Percentiles rank a stretch among this genome's conserved stretches.
These are phyloP conservation scores for Plicaturopsis crispa DNA, from an alignment of 768 basidiomycete species.

Conservation along the genomic window DNA sequence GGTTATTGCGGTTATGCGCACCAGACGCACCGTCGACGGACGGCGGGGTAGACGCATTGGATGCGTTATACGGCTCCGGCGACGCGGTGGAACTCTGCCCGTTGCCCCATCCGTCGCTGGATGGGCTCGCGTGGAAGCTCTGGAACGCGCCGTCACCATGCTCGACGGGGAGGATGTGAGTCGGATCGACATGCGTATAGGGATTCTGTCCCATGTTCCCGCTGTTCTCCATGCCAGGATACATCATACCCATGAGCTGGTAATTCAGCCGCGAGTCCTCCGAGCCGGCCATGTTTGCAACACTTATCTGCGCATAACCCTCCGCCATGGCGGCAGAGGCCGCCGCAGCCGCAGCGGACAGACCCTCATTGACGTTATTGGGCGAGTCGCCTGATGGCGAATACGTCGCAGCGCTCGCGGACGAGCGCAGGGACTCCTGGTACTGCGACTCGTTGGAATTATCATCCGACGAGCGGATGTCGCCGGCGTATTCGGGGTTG, in stretches of 20 bases:
- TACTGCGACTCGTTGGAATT: conserved; percentile 22
- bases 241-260: conserved; percentile 61
- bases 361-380: conserved; percentile 31
- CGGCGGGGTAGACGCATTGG: conserved; percentile 68
- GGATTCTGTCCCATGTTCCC: conserved; percentile 30
- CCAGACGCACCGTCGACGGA: conserved; percentile 42
- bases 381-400: conserved; percentile 27
- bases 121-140: conserved; percentile 67
- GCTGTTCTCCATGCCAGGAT: conserved; percentile 42
- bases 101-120: conserved; percentile 77
- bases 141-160: conserved; percentile 32
- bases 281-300: conserved; percentile 40
- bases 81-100: conserved; percentile 27
- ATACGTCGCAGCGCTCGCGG: conserved; percentile 22
- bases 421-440: conserved; percentile 19
- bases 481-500: conserved; percentile 2
- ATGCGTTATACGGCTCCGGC: conserved; percentile 45
- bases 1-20: conserved; percentile 20
- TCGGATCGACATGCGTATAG: conserved; percentile 85
- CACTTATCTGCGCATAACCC: conserved; percentile 59
- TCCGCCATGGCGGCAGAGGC: conserved; percentile 69
- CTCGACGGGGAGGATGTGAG: conserved; percentile 65
- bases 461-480: conserved; percentile 1
- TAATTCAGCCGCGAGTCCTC: conserved; percentile 57
- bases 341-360: conserved; percentile 59